A percentile compares a stretch with the other conserved stretches of the same genome.
phyloP scores from a whole-genome alignment of 257 asterid genomes.

The Phtheirospermum japonicum region DNA sequence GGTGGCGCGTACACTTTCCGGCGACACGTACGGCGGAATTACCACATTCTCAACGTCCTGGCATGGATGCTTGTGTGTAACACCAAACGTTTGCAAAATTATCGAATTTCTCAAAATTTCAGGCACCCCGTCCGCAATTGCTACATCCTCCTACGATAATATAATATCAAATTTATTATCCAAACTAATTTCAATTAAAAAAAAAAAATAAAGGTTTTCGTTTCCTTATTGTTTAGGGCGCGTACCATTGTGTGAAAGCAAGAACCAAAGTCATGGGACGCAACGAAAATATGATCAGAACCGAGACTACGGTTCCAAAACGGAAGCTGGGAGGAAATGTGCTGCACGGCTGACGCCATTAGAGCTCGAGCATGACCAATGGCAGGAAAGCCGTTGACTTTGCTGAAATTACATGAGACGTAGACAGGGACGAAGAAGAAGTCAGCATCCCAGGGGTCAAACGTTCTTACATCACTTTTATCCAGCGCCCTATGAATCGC shows the following conservation, averaged over 20 bases:
- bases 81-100: constrained; percentile 84
- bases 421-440: constrained; percentile 95
- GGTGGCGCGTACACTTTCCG: constrained; percentile 57
- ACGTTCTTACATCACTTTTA: constrained; percentile 49
- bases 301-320: constrained; percentile 91
- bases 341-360: constrained; percentile 47
- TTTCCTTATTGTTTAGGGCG: background rate
- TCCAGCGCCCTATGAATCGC: constrained; percentile 71
- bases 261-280: constrained; percentile 94
- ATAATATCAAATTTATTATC: background rate
- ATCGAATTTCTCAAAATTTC: constrained; percentile 59
- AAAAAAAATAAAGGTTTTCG: background rate
- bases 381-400: constrained; percentile 84
- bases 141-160: constrained; percentile 71
- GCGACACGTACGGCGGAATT: constrained; percentile 78
- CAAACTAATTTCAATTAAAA: background rate
- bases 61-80: constrained; percentile 70
- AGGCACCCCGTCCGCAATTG: constrained; percentile 76
- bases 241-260: constrained; percentile 91
- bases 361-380: constrained; percentile 85
- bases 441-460: constrained; percentile 75
- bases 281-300: constrained; percentile 84
- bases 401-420: constrained; percentile 89
- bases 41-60: constrained; percentile 77
- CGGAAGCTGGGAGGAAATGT: constrained; percentile 50